These are phyloP conservation scores for Phytophthora parvispora DNA, from an alignment of 352 stramenopile genomes.

Conservation along the genomic window DNA sequence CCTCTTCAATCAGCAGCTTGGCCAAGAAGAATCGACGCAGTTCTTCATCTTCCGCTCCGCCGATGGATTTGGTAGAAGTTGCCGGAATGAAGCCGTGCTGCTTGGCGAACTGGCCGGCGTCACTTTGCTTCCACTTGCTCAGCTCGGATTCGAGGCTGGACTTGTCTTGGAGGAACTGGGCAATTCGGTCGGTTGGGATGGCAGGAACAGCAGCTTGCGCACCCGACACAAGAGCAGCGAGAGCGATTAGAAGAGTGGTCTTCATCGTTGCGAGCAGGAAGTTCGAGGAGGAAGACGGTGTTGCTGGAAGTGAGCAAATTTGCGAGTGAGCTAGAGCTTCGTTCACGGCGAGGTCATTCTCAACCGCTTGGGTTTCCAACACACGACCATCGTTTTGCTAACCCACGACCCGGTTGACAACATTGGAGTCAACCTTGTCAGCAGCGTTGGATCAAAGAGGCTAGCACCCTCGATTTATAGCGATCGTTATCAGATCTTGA, in stretches of 20 bases:
- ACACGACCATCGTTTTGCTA: neutral
- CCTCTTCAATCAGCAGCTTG: conserved; percentile 68
- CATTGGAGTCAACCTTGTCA: conserved; percentile 4
- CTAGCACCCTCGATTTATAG: conserved; percentile 16
- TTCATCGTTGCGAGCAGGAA: conserved; percentile 36
- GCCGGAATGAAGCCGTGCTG: conserved; percentile 52
- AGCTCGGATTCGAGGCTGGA: conserved; percentile 49
- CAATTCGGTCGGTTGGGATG: conserved; percentile 41
- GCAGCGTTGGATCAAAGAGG: conserved; percentile 1
- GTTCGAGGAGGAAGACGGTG: neutral
- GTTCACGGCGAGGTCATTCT: neutral
- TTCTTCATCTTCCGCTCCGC: conserved; percentile 43
- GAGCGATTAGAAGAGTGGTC: conserved; percentile 36
- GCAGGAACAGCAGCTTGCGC: conserved; percentile 23
- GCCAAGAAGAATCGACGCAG: conserved; percentile 70
- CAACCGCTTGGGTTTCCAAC: too few species aligned
- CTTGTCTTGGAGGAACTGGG: conserved; percentile 62
- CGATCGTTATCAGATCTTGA: conserved; percentile 37
- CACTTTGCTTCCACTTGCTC: conserved; percentile 59
- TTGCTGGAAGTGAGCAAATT: conserved; percentile 43
- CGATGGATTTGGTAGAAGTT: neutral
- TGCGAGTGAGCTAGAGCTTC: conserved; percentile 36
- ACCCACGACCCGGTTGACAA: conserved; percentile 9
- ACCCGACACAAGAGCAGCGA: conserved; percentile 22
- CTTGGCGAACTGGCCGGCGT: conserved; percentile 57